phyloP scores from a whole-genome alignment of 371 early-diverging fungal genomes.

The Apophysomyces variabilis region DNA sequence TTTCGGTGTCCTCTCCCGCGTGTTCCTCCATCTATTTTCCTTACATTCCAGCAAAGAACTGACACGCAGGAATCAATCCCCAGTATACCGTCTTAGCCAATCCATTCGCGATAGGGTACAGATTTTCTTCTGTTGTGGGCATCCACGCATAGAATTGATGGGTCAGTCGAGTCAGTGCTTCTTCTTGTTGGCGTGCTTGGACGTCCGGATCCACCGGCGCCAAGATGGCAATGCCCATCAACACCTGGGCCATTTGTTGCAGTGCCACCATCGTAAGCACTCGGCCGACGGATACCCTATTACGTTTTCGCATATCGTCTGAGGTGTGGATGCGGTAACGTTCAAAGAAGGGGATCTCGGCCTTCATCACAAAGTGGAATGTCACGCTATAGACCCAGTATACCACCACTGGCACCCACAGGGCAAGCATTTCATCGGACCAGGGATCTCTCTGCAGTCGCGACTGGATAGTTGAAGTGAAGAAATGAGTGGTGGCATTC shows the following conservation, averaged over 20 bases:
- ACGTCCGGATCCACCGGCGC: slow-evolving; percentile 21
- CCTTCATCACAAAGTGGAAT: slow-evolving; percentile 61
- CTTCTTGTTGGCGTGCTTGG: slow-evolving; percentile 20
- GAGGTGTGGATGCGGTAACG: slow-evolving; percentile 70
- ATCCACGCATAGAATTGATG: not conserved
- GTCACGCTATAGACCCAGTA: slow-evolving; percentile 72
- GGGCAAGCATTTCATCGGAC: slow-evolving; percentile 58
- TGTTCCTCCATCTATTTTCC: slow-evolving; percentile 5
- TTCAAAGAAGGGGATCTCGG: slow-evolving; percentile 67
- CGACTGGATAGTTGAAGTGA: slow-evolving; percentile 7
- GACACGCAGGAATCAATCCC: slow-evolving; percentile 39
- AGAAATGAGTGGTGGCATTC: slow-evolving; percentile 9
- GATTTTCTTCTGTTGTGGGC: not conserved
- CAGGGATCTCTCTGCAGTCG: slow-evolving; percentile 18
- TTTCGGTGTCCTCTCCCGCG: not conserved
- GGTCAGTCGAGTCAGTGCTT: slow-evolving; percentile 2
- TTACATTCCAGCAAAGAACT: slow-evolving; percentile 43
- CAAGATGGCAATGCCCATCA: slow-evolving; percentile 33
- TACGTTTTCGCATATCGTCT: slow-evolving; percentile 58
- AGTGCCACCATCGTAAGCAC: slow-evolving; percentile 58
- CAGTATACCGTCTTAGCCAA: slow-evolving; percentile 35
- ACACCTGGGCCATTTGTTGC: slow-evolving; percentile 55
- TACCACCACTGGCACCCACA: slow-evolving; percentile 63
- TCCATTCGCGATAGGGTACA: not conserved
- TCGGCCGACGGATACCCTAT: slow-evolving; percentile 61